These are phyloP conservation scores for Aspergillus terreus DNA, from an alignment of 2,329 filamentous ascomycete species.

Conservation along the genomic window DNA sequence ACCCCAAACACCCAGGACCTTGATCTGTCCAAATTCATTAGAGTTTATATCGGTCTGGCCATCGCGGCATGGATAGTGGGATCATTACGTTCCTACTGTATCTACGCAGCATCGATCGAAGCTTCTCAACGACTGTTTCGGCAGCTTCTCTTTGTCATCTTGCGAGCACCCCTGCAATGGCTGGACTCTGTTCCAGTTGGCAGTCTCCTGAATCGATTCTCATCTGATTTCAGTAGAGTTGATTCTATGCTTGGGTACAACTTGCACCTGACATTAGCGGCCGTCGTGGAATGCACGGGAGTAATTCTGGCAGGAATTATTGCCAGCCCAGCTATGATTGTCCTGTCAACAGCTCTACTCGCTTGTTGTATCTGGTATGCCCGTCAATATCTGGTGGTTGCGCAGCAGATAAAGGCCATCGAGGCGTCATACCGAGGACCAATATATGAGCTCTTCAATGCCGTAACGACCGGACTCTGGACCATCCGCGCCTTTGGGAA, in stretches of 20 bases:
- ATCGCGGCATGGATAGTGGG: constrained; percentile 60
- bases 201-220: not conserved
- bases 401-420: constrained; percentile 71
- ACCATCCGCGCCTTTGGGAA: constrained; percentile 67
- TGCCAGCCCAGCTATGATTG: not conserved
- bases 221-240: not conserved
- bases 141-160: not conserved
- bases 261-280: not conserved
- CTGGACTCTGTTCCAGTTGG: not conserved
- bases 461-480: constrained; percentile 66
- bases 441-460: constrained; percentile 75
- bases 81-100: too few species aligned
- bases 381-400: constrained; percentile 64
- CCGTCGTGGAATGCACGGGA: not conserved
- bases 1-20: too few species aligned
- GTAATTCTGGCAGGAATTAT: not conserved
- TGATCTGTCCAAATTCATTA: too few species aligned
- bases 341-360: not conserved
- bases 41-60: constrained; percentile 35
- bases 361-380: constrained; percentile 48
- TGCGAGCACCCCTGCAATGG: not conserved
- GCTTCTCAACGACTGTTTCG: not conserved
- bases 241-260: not conserved
- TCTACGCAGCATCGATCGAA: too few species aligned
- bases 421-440: constrained; percentile 75